A percentile compares a stretch with the other conserved stretches of the same genome.
These are phyloP conservation scores for Theileria parva DNA, from an alignment of 169 alveolate genomes.

Conservation along the genomic window DNA sequence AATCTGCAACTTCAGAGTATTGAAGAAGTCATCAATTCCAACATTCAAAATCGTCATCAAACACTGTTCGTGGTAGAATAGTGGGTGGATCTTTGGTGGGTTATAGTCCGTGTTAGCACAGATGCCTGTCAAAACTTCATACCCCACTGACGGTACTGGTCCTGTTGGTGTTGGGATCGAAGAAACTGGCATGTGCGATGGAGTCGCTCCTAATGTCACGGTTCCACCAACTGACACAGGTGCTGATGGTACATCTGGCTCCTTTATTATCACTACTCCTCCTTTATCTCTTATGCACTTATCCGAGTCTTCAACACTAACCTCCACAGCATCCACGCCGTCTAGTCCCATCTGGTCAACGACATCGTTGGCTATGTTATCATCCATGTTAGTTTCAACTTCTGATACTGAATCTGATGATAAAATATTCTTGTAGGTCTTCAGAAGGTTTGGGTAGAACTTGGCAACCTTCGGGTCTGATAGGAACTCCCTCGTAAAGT, in stretches of 20 bases:
- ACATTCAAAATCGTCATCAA: constrained; percentile 39
- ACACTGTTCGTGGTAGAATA: constrained; percentile 48
- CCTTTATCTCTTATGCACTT: constrained; percentile 38
- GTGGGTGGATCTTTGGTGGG: constrained; percentile 14
- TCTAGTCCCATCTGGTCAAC: constrained; percentile 4
- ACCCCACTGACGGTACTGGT: constrained; percentile 6
- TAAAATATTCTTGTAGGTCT: not conserved
- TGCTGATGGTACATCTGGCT: not conserved
- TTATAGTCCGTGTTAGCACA: constrained; percentile 22
- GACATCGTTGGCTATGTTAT: constrained; percentile 19
- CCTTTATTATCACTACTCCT: constrained; percentile 24
- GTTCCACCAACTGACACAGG: not conserved
- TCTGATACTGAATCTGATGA: constrained; percentile 24
- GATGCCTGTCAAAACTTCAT: constrained; percentile 3
- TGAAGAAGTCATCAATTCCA: constrained; percentile 51
- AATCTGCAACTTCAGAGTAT: constrained; percentile 33
- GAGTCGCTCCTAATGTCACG: not conserved
- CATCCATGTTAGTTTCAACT: constrained; percentile 27
- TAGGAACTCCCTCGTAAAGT: constrained; percentile 39
- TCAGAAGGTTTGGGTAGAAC: constrained; percentile 44
- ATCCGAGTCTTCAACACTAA: constrained; percentile 12
- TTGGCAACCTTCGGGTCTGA: constrained; percentile 30
- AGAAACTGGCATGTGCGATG: not conserved
- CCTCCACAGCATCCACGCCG: constrained; percentile 8
- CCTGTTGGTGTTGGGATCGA: constrained; percentile 1